phyloP scores from a whole-genome alignment of 2,329 filamentous ascomycete genomes.

The Epichloe gansuensis region DNA sequence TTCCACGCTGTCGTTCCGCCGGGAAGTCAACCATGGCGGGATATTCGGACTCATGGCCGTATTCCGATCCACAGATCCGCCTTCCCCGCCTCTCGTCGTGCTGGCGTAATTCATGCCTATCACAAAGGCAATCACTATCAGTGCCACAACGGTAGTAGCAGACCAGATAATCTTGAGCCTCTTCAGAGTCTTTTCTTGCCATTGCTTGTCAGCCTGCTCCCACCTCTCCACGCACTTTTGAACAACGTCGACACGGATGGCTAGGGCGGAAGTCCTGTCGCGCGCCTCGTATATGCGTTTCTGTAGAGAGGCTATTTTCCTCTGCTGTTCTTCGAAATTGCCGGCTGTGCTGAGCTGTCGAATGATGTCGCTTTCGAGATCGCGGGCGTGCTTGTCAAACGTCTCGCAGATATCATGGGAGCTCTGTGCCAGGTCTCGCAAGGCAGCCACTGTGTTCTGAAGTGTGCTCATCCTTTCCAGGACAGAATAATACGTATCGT shows the following conservation, averaged over 20 bases:
- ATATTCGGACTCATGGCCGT: conserved; percentile 4
- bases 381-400: conserved; percentile 48
- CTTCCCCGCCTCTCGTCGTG: background rate
- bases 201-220: conserved; percentile 54
- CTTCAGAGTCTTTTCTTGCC: conserved; percentile 54
- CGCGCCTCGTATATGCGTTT: conserved; percentile 48
- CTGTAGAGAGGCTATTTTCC: conserved; percentile 49
- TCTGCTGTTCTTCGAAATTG: conserved; percentile 53
- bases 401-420: conserved; percentile 44
- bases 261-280: conserved; percentile 45
- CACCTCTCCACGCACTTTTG: conserved; percentile 52
- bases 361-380: conserved; percentile 47
- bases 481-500: conserved; percentile 63
- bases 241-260: conserved; percentile 51
- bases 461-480: conserved; percentile 55
- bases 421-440: conserved; percentile 55
- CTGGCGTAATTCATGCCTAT: conserved; percentile 17
- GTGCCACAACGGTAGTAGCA: conserved; percentile 35
- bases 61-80: background rate
- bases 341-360: conserved; percentile 48
- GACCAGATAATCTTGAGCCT: conserved; percentile 53
- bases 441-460: conserved; percentile 48
- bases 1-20: conserved; percentile 6
- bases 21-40: conserved; percentile 7
- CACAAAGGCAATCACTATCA: conserved; percentile 36